Base-by-base conservation (phyloP, 2,329 filamentous ascomycete species). In the Alternaria arborescens region DNA sequence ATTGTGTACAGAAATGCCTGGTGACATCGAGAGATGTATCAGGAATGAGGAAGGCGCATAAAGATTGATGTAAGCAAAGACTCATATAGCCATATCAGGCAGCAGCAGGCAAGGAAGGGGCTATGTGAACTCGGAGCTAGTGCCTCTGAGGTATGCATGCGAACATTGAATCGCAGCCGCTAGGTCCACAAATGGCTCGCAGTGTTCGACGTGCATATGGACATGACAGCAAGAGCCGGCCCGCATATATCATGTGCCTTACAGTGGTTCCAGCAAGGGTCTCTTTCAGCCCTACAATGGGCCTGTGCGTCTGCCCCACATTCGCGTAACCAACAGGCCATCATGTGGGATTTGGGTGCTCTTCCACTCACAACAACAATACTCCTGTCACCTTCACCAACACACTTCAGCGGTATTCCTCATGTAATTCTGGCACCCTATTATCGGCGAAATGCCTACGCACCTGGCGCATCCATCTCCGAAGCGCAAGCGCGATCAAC, bases 401-500 rank as follows among this genome's bases (percentile, higher is more conserved):
- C 50, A 50, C 52, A 14, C 20, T 63, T 56, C 22, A 47, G 50
- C 62, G 48, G 46, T 58, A 70, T 65, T 58, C 64, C 68, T 59
- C 71, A 75, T 75, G 73, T 75, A 69, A 73, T 47, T 62, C 61
- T 60, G 52, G 41, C 52, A 53, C 57, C 51, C 59, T 52, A 6
- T 24, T 43, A 64, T 48, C 58, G 65, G 65, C 70, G 72, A 66
- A 55, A 77, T 78, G 76, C 73, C 74, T 54, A 76, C 72, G 53
- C 71, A 74, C 58, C 68, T 77, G 53, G 72, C 70, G 58, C 62
- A 75, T 54, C 73, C 76, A 20, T 78, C 76, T 36, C 76, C 77
- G n/a, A 78, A 78, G 68, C 76, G 76, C 58, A 79, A 79, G 69
- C 76, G 77, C 61, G 74, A 77, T 47, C 71, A 72, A 34, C 64